Evolutionary conservation across 148 eudicot species (phyloP).

Genomic region (Suaeda aralocaspica): DNA sequence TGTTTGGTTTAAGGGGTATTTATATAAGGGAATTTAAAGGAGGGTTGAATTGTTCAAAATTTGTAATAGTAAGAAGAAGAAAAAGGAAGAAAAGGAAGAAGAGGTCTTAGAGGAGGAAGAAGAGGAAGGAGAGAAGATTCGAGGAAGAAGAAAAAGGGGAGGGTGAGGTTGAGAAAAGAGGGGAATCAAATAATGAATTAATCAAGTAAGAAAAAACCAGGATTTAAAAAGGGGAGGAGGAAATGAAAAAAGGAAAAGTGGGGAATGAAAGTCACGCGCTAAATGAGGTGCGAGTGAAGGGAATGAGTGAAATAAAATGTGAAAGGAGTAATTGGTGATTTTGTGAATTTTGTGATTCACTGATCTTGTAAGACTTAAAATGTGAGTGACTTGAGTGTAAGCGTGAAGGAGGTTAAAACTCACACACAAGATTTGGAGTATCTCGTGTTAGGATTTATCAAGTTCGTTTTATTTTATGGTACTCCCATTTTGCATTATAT

Average conservation of each 20-base stretch:
- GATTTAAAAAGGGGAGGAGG: not conserved
- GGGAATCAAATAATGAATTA: not conserved
- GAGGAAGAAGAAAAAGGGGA: not conserved
- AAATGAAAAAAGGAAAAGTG: not conserved
- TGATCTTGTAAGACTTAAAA: no score
- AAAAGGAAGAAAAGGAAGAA: slow-evolving; percentile 4
- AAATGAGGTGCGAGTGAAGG: slow-evolving; percentile 1
- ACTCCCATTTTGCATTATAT: no score
- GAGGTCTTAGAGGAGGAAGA: not conserved
- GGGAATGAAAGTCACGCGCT: slow-evolving; percentile 1
- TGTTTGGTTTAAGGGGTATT: not conserved
- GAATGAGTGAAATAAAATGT: not conserved
- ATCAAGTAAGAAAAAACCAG: not conserved
- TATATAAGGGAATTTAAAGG: not conserved
- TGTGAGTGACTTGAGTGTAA: no score
- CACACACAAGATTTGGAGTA: not conserved
- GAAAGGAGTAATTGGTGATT: no score
- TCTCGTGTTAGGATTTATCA: not conserved
- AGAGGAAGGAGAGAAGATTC: slow-evolving; percentile 11
- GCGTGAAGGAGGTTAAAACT: not conserved
- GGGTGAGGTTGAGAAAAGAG: not conserved
- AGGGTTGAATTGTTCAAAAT: slow-evolving; percentile 4
- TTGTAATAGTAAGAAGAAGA: not conserved
- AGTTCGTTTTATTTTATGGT: no score
- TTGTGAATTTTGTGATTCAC: not conserved